Evolutionary conservation across 345 rosid genomes (phyloP).

Genomic region (Anastatica hierochuntica): DNA sequence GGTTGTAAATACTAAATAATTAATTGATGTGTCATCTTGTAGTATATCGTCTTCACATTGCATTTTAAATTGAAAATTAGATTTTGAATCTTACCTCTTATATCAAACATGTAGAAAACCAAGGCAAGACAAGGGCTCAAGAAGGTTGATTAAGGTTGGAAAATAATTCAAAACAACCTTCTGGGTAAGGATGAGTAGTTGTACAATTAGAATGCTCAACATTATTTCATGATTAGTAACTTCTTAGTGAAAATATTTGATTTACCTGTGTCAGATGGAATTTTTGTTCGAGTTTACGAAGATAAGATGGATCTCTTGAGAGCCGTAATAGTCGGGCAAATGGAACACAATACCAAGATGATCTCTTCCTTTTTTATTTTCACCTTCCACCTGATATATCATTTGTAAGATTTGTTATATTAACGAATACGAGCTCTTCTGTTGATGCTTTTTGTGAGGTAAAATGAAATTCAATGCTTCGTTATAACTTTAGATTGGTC

Average conservation of each 20-base stretch:
- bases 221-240: slow-evolving; percentile 1
- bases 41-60: not conserved
- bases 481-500: too few relatives aligned
- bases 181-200: slow-evolving; percentile 49
- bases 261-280: slow-evolving; percentile 51
- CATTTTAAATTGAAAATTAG: slow-evolving; percentile 2
- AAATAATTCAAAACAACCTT: slow-evolving; percentile 86
- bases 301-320: slow-evolving; percentile 93
- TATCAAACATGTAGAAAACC: slow-evolving; percentile 41
- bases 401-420: too few relatives aligned
- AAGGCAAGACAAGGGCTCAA: slow-evolving; percentile 77
- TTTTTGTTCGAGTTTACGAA: slow-evolving; percentile 80
- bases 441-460: slow-evolving; percentile 99
- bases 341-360: slow-evolving; percentile 99
- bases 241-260: not conserved
- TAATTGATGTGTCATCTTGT: not conserved
- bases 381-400: slow-evolving; percentile 80
- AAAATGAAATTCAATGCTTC: not conserved
- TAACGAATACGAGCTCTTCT: slow-evolving; percentile 96
- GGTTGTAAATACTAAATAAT: not conserved
- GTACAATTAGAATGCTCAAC: not conserved
- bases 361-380: slow-evolving; percentile 93
- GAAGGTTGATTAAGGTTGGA: slow-evolving; percentile 98
- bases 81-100: not conserved
- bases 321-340: slow-evolving; percentile 80